Evolutionary conservation across 2,329 filamentous ascomycete species (phyloP), one percentile per base, ranked within the genome.

Genomic region (Coniochaeta sp.): DNA sequence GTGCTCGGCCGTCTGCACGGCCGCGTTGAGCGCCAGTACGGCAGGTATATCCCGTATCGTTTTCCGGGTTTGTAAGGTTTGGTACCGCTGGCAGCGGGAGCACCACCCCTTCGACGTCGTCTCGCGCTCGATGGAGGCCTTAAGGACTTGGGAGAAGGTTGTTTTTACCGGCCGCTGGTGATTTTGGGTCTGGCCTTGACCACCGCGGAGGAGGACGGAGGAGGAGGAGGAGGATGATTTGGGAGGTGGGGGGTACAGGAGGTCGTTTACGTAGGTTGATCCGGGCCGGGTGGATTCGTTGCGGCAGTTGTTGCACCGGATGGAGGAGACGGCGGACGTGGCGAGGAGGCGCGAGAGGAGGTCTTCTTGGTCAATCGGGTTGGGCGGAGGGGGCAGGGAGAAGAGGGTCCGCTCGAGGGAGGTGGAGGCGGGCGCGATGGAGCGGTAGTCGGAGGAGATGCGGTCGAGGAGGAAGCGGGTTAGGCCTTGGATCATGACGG

Each of bases 31-130:
- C 73, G 95, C 87, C 56, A 99, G 68, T n/a, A 96, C 89, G 28
- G 83, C 79, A 1, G 94, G 92, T 54, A 96, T 80, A 35, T 79
- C 84, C 58, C 89, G 86, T 3, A 97, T 87, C 0, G 86, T 88
- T 64, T 95, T 95, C 54, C 89, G 81, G 18, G 90, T 95, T 10
- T 86, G 82, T 50, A 97, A 82, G 50, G 87, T 87, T 67, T 96
- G 91, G 65, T 99, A 97, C 22, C 90, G 82, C 58, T 91, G 87
- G 65, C 95, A 99, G 62, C 86, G 83, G 57, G 86, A 86, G 65
- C 94, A 99, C 91, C 91, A 99, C 6, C 94, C 94, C 61, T 92
- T 84, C 42, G 88, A 91, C 46, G 89, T 89, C 10, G 88, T 87
- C 65, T 96, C 90, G 50, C 90, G 79, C 68, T 97, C 92, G 27